phyloP scores from a whole-genome alignment of 1,284 basidiomycete species.

The Puccinia horiana region DNA sequence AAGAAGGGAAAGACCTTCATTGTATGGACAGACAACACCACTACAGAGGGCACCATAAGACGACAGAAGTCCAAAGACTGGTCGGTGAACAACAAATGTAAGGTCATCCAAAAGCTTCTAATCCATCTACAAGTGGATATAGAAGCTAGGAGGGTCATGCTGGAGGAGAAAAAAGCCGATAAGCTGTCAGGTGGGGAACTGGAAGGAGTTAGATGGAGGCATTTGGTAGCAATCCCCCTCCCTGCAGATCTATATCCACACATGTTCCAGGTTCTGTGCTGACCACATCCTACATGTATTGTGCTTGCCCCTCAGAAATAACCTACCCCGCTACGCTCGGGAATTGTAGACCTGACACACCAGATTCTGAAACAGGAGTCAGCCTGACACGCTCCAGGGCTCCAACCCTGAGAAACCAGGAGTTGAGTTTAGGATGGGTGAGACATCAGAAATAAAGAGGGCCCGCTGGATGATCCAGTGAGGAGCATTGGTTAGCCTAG shows the following conservation, averaged over 20 bases:
- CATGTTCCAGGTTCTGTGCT: background rate
- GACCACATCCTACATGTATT: too few relatives aligned
- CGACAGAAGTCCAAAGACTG: background rate
- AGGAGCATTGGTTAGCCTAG: too few relatives aligned
- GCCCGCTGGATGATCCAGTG: too few relatives aligned
- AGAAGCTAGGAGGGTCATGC: background rate
- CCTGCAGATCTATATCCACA: background rate
- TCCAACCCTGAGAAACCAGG: too few relatives aligned
- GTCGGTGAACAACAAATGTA: background rate
- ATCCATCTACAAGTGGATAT: background rate
- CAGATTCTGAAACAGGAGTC: too few relatives aligned
- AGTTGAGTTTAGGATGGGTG: too few relatives aligned
- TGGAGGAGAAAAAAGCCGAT: background rate
- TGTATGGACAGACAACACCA: background rate
- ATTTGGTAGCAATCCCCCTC: background rate
- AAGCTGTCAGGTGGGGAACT: background rate
- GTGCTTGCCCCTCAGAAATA: too few relatives aligned
- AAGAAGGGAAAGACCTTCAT: background rate
- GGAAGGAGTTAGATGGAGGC: background rate
- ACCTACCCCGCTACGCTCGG: too few relatives aligned
- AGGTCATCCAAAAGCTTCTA: background rate
- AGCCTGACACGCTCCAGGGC: too few relatives aligned
- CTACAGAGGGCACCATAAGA: background rate
- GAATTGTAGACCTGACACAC: too few relatives aligned
- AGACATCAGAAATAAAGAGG: too few relatives aligned